Evolutionary conservation across 345 rosid species (phyloP).

Genomic region (Syzygium oleosum): DNA sequence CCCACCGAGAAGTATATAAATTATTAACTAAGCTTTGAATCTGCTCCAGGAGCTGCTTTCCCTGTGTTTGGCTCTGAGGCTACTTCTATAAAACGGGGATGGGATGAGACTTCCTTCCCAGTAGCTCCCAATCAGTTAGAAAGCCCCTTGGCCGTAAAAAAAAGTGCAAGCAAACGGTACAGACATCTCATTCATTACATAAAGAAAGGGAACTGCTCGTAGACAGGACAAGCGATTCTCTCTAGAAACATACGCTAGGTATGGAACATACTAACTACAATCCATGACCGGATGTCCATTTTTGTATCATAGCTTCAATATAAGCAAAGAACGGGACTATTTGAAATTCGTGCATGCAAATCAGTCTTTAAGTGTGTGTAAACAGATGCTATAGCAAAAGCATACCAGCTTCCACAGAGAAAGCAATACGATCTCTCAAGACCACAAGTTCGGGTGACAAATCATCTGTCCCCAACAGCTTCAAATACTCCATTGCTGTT

Average conservation of each 20-base stretch:
- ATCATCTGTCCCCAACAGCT: constrained; percentile 81
- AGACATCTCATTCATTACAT: background rate
- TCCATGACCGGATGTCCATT: background rate
- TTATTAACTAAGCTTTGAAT: background rate
- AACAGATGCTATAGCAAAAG: background rate
- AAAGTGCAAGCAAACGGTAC: background rate
- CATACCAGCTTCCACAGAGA: constrained; percentile 67
- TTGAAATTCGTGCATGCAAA: background rate
- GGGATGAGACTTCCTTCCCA: background rate
- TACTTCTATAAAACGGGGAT: background rate
- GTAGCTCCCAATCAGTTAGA: background rate
- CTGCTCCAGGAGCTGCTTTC: background rate
- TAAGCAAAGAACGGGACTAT: background rate
- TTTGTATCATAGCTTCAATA: background rate
- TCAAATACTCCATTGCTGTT: constrained; percentile 91
- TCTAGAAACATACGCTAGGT: background rate
- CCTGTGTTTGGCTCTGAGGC: background rate
- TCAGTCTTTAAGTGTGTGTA: background rate
- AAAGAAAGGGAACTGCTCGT: background rate
- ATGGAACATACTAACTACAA: background rate
- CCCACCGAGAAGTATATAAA: background rate
- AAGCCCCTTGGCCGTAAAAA: background rate
- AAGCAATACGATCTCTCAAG: constrained; percentile 76
- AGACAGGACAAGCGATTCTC: background rate
- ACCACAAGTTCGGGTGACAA: constrained; percentile 81